Evolutionary conservation across 2,329 filamentous ascomycete species (phyloP), one percentile per base, ranked within the genome.

Genomic region (Trichoderma oligosporum): DNA sequence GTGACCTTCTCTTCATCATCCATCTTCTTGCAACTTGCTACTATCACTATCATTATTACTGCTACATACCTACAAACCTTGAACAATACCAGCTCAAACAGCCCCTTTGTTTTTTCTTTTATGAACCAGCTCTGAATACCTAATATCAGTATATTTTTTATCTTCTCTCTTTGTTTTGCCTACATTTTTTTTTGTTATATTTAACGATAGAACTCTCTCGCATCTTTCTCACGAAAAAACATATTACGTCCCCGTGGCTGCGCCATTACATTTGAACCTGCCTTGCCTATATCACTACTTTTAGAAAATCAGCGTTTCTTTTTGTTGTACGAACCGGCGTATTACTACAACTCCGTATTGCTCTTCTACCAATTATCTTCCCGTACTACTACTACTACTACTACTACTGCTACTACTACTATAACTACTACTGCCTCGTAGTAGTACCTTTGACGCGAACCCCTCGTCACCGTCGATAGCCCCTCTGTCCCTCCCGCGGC

Each of bases 381-480:
- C 42, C 31, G 39, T 55, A 38, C 52, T 29, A 55, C 52, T 45
- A 6, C 27, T 31, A 6, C 27, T 31, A 6, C 27, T 31, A 6
- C 27, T 31, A 27, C 14, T 24, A 12, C 20, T 46, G 38, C 27
- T 20, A 7, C 16, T 39, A 7, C 12, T n/a, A n/a, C 14, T 5
- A n/a, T 42, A 18, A n/a, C 39, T 9, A 7, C 18, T 7, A 42
- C 8, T 18, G 39, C n/a, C 16, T 42, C 16, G 5, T 33, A 33
- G 39, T 22, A 48, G 52, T 56, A 47, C 44, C 53, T 48, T 29
- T 16, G 27, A 48, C 53, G 55, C 57, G 57, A 59, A 27, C 57
- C 57, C 57, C 48, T 52, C 49, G 56, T 55, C 56, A 35, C 45
- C 57, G 41, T 47, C 57, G 57, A 56, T 49, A 56, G 36, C 52